Evolutionary conservation across 257 asterid species (phyloP).

Genomic region (Echites panduratus): DNA sequence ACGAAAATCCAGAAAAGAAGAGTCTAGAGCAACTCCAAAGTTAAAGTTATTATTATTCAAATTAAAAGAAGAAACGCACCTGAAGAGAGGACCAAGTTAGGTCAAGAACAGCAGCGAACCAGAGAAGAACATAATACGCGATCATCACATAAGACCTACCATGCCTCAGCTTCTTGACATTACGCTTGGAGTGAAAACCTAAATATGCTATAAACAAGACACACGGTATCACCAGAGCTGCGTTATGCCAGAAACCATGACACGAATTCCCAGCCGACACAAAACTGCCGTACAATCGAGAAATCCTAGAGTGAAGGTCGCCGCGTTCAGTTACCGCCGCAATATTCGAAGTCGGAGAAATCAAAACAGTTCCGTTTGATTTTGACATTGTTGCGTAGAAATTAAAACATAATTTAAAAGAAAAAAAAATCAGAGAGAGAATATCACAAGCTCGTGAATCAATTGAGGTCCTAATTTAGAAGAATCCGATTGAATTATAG

Average conservation of each 20-base stretch:
- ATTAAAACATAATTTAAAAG: neutral
- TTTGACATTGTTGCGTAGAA: constrained; percentile 12
- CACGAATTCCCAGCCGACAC: constrained; percentile 28
- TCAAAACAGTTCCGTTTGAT: constrained; percentile 1
- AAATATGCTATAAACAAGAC: constrained; percentile 67
- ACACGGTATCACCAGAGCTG: constrained; percentile 66
- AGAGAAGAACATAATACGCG: constrained; percentile 72
- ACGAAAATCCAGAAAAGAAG: neutral
- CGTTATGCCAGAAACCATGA: constrained; percentile 70
- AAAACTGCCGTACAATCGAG: constrained; percentile 31
- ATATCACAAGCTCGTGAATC: neutral
- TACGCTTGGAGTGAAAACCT: constrained; percentile 67
- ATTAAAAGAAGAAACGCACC: constrained; percentile 31
- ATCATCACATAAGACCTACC: constrained; percentile 73
- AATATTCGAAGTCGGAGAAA: constrained; percentile 6
- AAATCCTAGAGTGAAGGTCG: constrained; percentile 8
- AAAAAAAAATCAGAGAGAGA: neutral
- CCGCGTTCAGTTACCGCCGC: constrained; percentile 11
- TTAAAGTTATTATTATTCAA: neutral
- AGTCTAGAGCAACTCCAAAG: neutral
- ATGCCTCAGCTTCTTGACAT: constrained; percentile 66
- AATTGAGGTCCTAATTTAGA: neutral
- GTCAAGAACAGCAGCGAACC: constrained; percentile 71
- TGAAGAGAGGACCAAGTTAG: constrained; percentile 80
- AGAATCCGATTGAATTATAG: no score